These are phyloP conservation scores for Lipomyces spencermartinsiae DNA, from an alignment of 805 yeast genomes.

Conservation along the genomic window DNA sequence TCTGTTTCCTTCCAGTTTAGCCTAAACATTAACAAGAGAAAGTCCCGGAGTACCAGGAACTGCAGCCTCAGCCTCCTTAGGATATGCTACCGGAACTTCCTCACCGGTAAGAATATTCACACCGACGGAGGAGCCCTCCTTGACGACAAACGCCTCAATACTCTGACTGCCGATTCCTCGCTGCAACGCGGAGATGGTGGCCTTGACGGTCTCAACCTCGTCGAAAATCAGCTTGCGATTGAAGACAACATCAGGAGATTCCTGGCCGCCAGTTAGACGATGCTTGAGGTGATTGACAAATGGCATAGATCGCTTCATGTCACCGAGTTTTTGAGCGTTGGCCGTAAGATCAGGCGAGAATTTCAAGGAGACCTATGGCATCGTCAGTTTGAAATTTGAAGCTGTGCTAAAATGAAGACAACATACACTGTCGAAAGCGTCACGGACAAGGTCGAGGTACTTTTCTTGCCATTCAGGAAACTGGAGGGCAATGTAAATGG, in stretches of 20 bases:
- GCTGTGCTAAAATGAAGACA: background rate
- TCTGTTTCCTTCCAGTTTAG: background rate
- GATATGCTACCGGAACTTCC: conserved; percentile 61
- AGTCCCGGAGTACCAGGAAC: conserved; percentile 96
- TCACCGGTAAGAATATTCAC: conserved; percentile 71
- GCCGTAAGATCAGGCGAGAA: conserved; percentile 49
- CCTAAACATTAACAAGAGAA: conserved; percentile 65
- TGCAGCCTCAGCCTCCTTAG: conserved; percentile 79
- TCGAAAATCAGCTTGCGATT: conserved; percentile 85
- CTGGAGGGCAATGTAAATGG: conserved; percentile 75
- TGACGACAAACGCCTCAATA: conserved; percentile 59
- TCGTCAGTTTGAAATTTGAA: background rate
- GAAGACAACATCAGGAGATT: conserved; percentile 79
- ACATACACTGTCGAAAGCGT: conserved; percentile 56
- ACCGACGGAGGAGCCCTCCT: conserved; percentile 69
- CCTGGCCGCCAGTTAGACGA: conserved; percentile 64
- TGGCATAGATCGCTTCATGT: conserved; percentile 98
- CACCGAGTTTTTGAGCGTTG: conserved; percentile 54
- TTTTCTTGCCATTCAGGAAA: conserved; percentile 91
- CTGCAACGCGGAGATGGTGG: conserved; percentile 31
- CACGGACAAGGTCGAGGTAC: conserved; percentile 80
- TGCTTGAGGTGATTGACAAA: conserved; percentile 86
- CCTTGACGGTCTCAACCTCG: conserved; percentile 67
- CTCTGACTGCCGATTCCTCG: conserved; percentile 30
- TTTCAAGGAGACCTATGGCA: conserved; percentile 40